A percentile compares a stretch with the other conserved stretches of the same genome.
Conservation (phyloP, 768 basidiomycete species). For the Tricholoma sp. region DNA sequence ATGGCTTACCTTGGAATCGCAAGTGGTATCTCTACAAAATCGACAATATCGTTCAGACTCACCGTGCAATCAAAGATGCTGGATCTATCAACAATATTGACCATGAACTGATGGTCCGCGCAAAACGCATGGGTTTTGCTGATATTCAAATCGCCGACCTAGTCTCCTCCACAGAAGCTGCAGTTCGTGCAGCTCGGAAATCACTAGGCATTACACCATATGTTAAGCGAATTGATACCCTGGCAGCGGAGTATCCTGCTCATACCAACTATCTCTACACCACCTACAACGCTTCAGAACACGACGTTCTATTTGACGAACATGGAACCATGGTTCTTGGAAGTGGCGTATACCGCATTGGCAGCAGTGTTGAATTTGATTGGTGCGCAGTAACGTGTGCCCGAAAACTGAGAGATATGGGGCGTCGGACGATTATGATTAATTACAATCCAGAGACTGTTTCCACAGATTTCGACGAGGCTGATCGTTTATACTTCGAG, state of each 20-base stretch:
- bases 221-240: slow-evolving; percentile 98
- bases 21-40: slow-evolving; percentile 99
- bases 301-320: slow-evolving; percentile 94
- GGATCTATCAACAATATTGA: slow-evolving; percentile 67
- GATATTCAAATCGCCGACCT: slow-evolving; percentile 90
- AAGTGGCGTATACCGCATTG: slow-evolving; percentile 96
- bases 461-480: slow-evolving; percentile 98
- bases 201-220: slow-evolving; percentile 86
- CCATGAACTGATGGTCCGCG: slow-evolving; percentile 73
- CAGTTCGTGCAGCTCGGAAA: slow-evolving; percentile 84
- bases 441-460: slow-evolving; percentile 99
- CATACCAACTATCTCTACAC: slow-evolving; percentile 99
- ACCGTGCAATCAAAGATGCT: slow-evolving; percentile 65
- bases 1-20: neutral
- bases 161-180: slow-evolving; percentile 64
- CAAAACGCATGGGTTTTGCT: slow-evolving; percentile 95
- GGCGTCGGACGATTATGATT: slow-evolving; percentile 96
- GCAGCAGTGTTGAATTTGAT: slow-evolving; percentile 98
- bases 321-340: slow-evolving; percentile 99
- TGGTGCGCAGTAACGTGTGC: slow-evolving; percentile 99
- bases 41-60: slow-evolving; percentile 94
- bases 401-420: slow-evolving; percentile 85
- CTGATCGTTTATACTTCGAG: slow-evolving; percentile 98
- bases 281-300: slow-evolving; percentile 94
- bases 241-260: slow-evolving; percentile 97